Evolutionary conservation across 345 rosid species (phyloP).

Genomic region (Viola odorata): DNA sequence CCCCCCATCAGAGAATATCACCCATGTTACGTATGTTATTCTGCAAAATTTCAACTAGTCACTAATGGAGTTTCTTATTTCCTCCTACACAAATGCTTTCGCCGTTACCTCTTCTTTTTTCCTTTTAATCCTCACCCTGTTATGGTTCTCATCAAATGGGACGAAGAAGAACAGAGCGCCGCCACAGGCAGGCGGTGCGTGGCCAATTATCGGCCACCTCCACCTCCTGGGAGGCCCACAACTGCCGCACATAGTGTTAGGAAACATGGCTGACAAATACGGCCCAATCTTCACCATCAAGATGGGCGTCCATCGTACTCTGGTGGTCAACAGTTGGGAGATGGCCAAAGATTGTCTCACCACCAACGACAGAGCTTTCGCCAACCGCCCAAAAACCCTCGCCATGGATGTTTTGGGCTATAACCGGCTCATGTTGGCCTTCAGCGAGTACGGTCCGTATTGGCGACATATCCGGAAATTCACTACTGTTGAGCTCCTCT

Average conservation of each 20-base stretch:
- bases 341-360: constrained; percentile 29
- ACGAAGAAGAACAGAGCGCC: neutral
- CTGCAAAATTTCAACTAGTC: no score
- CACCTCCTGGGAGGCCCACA: constrained; percentile 15
- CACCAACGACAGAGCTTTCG: constrained; percentile 24
- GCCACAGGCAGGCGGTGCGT: constrained; percentile 2
- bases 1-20: no score
- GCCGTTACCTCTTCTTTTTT: neutral
- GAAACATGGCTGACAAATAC: constrained; percentile 26
- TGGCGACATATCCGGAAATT: constrained; percentile 34
- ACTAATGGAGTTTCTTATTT: neutral
- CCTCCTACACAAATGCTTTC: neutral
- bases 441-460: constrained; percentile 23
- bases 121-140: neutral
- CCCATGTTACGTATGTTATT: no score
- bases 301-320: constrained; percentile 18
- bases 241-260: constrained; percentile 25
- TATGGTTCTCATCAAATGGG: neutral
- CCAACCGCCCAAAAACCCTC: constrained; percentile 18
- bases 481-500: constrained; percentile 27
- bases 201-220: constrained; percentile 16
- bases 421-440: constrained; percentile 15
- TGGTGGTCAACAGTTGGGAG: constrained; percentile 30
- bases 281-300: constrained; percentile 34
- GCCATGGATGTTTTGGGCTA: constrained; percentile 16